phyloP scores from a whole-genome alignment of 2,329 filamentous ascomycete species.

The Phoma sp. region DNA sequence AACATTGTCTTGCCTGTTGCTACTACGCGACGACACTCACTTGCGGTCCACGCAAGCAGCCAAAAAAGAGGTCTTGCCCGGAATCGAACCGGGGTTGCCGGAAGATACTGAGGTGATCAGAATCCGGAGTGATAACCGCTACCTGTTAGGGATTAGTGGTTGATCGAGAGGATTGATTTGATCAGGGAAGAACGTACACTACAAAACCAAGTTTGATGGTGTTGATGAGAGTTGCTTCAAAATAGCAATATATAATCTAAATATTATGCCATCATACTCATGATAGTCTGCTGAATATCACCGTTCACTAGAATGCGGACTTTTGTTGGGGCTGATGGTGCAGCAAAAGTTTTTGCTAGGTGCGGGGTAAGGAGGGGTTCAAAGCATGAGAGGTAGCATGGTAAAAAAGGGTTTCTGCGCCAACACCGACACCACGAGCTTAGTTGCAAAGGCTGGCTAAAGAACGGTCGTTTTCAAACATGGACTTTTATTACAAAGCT shows the following conservation, averaged over 20 bases:
- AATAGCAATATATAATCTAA: not conserved
- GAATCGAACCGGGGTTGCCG: conserved; percentile 17
- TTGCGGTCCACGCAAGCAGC: too few species aligned
- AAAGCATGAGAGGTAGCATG: too few species aligned
- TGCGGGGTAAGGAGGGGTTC: too few species aligned
- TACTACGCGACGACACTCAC: too few species aligned
- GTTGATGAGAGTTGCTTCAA: not conserved
- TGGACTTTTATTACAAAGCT: too few species aligned
- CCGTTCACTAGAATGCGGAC: not conserved
- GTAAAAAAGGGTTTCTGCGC: too few species aligned
- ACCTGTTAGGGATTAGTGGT: not conserved
- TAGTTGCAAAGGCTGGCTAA: too few species aligned
- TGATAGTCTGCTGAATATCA: not conserved
- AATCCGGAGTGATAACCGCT: conserved; percentile 20
- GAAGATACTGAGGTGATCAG: conserved; percentile 13
- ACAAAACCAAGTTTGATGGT: not conserved
- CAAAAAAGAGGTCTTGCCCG: conserved; percentile 15
- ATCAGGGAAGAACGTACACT: conserved; percentile 1
- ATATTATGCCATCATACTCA: not conserved
- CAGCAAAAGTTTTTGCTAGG: too few species aligned
- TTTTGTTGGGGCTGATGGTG: too few species aligned
- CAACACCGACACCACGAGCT: too few species aligned
- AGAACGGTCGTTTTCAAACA: too few species aligned
- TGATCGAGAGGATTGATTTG: not conserved
- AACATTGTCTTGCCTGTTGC: too few species aligned